Conservation (phyloP, 1,284 basidiomycete species). For the Moesziomyces parantarcticus region DNA sequence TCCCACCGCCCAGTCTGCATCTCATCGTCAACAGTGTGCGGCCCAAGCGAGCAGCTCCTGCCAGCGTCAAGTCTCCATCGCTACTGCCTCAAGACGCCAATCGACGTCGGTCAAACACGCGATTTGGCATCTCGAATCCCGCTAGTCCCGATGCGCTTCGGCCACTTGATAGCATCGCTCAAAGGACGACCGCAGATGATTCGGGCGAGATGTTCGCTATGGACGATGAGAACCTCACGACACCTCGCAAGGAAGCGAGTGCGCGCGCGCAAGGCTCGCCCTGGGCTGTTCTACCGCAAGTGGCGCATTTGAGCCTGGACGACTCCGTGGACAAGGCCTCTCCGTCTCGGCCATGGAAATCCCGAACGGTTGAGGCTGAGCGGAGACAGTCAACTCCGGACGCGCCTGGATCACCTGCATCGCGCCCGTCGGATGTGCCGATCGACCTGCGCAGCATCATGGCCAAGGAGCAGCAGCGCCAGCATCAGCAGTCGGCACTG, state of each 20-base stretch:
- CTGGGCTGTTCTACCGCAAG: constrained; percentile 39
- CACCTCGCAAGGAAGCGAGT: constrained; percentile 16
- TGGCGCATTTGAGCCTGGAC: constrained; percentile 42
- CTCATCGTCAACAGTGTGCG: constrained; percentile 60
- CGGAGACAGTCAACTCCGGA: constrained; percentile 64
- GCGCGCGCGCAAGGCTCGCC: constrained; percentile 26
- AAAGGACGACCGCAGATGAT: constrained; percentile 23
- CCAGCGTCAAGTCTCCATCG: constrained; percentile 46
- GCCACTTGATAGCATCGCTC: constrained; percentile 20
- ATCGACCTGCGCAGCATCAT: constrained; percentile 84
- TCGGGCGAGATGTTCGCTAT: constrained; percentile 73
- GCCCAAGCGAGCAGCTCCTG: constrained; percentile 36
- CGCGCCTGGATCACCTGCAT: constrained; percentile 22
- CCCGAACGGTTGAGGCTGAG: constrained; percentile 68
- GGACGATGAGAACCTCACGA: constrained; percentile 72
- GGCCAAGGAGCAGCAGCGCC: constrained; percentile 71
- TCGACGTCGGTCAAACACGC: constrained; percentile 67
- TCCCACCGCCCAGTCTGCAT: constrained; percentile 74
- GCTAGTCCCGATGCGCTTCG: constrained; percentile 45
- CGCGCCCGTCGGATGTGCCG: constrained; percentile 18
- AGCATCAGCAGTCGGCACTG: constrained; percentile 28
- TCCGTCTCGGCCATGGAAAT: constrained; percentile 70
- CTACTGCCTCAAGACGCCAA: constrained; percentile 57
- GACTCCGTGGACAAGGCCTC: constrained; percentile 24
- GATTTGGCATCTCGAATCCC: constrained; percentile 47